These are phyloP conservation scores for Xylariales sp. DNA, from an alignment of 2,329 filamentous ascomycete genomes.

Conservation along the genomic window DNA sequence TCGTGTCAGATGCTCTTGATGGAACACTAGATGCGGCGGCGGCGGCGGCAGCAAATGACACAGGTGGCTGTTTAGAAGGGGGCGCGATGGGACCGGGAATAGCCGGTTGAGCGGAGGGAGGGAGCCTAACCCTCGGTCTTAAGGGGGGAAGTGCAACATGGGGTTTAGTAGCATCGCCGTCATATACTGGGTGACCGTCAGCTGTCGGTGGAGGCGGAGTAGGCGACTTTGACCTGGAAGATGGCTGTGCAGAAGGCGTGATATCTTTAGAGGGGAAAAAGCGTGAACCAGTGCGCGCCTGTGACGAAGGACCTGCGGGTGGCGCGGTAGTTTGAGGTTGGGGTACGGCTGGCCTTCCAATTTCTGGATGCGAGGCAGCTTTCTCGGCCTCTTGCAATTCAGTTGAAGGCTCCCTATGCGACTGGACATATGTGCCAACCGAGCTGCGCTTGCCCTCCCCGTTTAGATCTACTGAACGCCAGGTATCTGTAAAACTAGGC, in stretches of 20 bases:
- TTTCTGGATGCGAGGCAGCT: slow-evolving; percentile 36
- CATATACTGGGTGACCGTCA: slow-evolving; percentile 77
- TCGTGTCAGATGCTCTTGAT: slow-evolving; percentile 26
- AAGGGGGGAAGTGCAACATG: slow-evolving; percentile 76
- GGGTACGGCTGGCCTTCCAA: slow-evolving; percentile 34
- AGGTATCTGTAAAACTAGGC: slow-evolving; percentile 64
- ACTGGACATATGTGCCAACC: slow-evolving; percentile 41
- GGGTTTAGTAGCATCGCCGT: slow-evolving; percentile 72
- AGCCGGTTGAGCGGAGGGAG: slow-evolving; percentile 68
- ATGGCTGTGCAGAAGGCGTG: slow-evolving; percentile 53
- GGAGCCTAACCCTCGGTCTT: slow-evolving; percentile 83
- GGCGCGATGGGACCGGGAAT: slow-evolving; percentile 52
- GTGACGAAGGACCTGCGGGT: slow-evolving; percentile 47
- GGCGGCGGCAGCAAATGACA: slow-evolving; percentile 58
- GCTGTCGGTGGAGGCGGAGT: slow-evolving; percentile 79
- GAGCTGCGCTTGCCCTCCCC: slow-evolving; percentile 53
- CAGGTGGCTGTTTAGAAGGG: slow-evolving; percentile 54
- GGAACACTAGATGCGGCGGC: slow-evolving; percentile 50
- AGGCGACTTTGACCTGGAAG: slow-evolving; percentile 65
- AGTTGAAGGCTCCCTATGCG: slow-evolving; percentile 31
- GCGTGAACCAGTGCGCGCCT: slow-evolving; percentile 65
- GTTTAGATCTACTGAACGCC: slow-evolving; percentile 58
- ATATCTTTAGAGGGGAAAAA: slow-evolving; percentile 70
- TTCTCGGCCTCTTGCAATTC: slow-evolving; percentile 33
- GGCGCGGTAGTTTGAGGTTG: slow-evolving; percentile 25